Percentiles rank a stretch among this genome's conserved stretches.
Conservation (phyloP, 2,329 filamentous ascomycete species). For the Epichloe brachyelytri region DNA sequence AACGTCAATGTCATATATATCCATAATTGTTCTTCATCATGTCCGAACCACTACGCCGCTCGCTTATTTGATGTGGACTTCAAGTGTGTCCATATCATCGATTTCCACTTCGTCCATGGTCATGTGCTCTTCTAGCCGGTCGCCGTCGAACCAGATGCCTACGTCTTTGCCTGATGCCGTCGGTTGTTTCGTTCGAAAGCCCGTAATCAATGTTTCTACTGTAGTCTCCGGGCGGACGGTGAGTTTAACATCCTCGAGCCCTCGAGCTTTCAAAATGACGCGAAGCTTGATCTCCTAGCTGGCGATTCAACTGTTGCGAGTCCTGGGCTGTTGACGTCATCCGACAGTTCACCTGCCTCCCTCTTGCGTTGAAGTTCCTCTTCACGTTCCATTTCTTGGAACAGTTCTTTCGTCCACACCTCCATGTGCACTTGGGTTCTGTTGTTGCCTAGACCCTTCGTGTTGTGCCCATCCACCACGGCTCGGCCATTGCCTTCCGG, state of each 20-base stretch:
- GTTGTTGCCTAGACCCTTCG: constrained; percentile 34
- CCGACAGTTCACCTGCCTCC: constrained; percentile 26
- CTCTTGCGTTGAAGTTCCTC: constrained; percentile 34
- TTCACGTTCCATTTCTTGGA: constrained; percentile 32
- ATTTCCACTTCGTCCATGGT: constrained; percentile 57
- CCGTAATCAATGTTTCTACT: constrained; percentile 47
- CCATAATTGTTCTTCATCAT: neutral
- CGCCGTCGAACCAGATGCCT: constrained; percentile 62
- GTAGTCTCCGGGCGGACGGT: constrained; percentile 41
- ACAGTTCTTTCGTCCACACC: constrained; percentile 59
- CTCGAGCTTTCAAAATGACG: constrained; percentile 41
- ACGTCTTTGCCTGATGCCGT: constrained; percentile 41
- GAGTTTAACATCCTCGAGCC: constrained; percentile 35
- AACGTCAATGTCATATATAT: neutral
- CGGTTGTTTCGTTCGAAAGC: constrained; percentile 43
- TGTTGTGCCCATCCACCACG: constrained; percentile 20
- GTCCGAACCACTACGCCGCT: neutral
- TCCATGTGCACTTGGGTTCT: constrained; percentile 57
- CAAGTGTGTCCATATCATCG: constrained; percentile 60
- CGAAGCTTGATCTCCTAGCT: constrained; percentile 27
- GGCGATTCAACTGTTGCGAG: constrained; percentile 11
- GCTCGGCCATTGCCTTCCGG: constrained; percentile 29
- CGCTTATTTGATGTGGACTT: constrained; percentile 45
- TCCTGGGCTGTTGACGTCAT: constrained; percentile 17
- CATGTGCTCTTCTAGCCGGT: constrained; percentile 46